Base-by-base conservation (phyloP, 306 rosid genomes). In the Urtica urens region DNA sequence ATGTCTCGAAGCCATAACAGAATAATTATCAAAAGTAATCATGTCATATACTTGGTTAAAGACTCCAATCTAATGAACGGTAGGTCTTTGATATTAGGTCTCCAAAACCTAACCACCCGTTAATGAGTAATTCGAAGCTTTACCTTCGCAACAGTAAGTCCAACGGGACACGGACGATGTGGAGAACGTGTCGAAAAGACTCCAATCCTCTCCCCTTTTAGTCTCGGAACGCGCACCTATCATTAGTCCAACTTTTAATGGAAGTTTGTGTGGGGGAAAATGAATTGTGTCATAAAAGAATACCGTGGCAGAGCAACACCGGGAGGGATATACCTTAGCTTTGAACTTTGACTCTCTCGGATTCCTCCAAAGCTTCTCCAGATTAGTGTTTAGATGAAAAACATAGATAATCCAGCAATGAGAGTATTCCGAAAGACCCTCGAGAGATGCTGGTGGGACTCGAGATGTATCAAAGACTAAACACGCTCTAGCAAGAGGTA, bases 81-180 rank as follows among this genome's bases (percentile, higher is more conserved):
- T n/a, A n/a, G n/a, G n/a, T n/a, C n/a, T n/a, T n/a, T n/a, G n/a
- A n/a, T n/a, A n/a, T n/a, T n/a, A n/a, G n/a, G n/a, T n/a, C n/a
- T n/a, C n/a, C n/a, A n/a, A n/a, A n/a, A n/a, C n/a, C n/a, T n/a
- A n/a, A n/a, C n/a, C n/a, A n/a, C n/a, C n/a, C n/a, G n/a, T n/a
- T n/a, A n/a, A n/a, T n/a, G n/a, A n/a, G n/a, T n/a, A n/a, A n/a
- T n/a, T 4, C 20, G 21, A 5, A 44, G 10, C 33, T 66, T 55
- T 64, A 81, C 97, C 95, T 77, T 90, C 5, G 95, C 95, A 70
- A 90, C 82, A 13, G 93, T 78, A 55, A 84, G 86, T 61, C 97
- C 97, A 64, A 90, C 84, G 66, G 97, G 97, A 62, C 93, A 90
- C 16, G 90, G 90, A 51, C 97, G 80, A 58, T 90, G 97, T 58